phyloP scores from a whole-genome alignment of 1,284 basidiomycete species.

The Trichosporon inkin region DNA sequence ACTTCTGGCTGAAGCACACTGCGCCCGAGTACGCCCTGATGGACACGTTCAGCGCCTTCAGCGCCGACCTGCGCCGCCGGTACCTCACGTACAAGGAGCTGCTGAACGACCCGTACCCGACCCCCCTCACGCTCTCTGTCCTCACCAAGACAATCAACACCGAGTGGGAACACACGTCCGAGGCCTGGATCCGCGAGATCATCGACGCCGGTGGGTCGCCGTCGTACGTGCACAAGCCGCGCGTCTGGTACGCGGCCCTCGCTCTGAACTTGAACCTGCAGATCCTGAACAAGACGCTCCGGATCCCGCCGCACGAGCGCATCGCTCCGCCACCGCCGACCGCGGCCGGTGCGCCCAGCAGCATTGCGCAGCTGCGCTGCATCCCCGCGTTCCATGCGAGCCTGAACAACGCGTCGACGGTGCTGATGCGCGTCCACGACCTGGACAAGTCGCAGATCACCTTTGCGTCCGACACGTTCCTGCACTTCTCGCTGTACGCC shows the following conservation, averaged over 20 bases:
- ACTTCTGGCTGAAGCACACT: slow-evolving; percentile 29
- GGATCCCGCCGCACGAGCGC: slow-evolving; percentile 32
- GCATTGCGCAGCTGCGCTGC: slow-evolving; percentile 21
- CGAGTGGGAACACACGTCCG: slow-evolving; percentile 33
- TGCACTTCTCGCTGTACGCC: slow-evolving; percentile 43
- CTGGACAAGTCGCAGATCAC: slow-evolving; percentile 32
- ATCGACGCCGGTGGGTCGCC: slow-evolving; percentile 31
- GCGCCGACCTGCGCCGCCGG: slow-evolving; percentile 33
- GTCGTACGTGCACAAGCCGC: slow-evolving; percentile 32
- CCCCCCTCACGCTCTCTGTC: slow-evolving; percentile 31
- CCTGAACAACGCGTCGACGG: slow-evolving; percentile 33
- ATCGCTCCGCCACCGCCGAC: slow-evolving; percentile 24
- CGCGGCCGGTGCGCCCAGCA: slow-evolving; percentile 2
- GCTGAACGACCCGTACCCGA: slow-evolving; percentile 26
- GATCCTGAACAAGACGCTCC: slow-evolving; percentile 38
- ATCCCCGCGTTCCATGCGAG: slow-evolving; percentile 39
- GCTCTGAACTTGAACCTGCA: slow-evolving; percentile 39
- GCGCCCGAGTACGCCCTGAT: slow-evolving; percentile 26
- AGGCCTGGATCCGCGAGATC: slow-evolving; percentile 39
- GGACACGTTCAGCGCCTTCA: slow-evolving; percentile 36
- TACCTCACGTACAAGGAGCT: slow-evolving; percentile 37
- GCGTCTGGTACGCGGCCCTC: slow-evolving; percentile 34
- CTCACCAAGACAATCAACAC: slow-evolving; percentile 37
- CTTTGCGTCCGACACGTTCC: slow-evolving; percentile 38
- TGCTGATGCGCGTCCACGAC: slow-evolving; percentile 31